Base-by-base conservation (phyloP, 805 yeast genomes). In the Nakazawaea ishiwadae region DNA sequence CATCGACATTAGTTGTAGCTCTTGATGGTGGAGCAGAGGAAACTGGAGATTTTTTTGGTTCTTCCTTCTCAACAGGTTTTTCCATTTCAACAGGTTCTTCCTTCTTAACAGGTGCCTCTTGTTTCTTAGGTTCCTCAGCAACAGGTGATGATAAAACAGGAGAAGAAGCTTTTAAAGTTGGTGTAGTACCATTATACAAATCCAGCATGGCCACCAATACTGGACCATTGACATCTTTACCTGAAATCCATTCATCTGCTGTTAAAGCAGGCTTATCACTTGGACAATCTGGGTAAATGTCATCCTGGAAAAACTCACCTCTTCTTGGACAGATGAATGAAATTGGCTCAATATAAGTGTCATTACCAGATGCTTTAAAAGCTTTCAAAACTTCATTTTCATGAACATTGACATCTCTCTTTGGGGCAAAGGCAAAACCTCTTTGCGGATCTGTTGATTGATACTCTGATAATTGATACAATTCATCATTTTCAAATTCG, bases 251-350 rank as follows among this genome's bases (percentile, higher is more conserved):
- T 50, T 89, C 96, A 2, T 67, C 76, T 2, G 96, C 87, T 12
- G 81, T 59, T 44, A 88, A 59, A 0, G 97, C 95, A 4, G 97
- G 81, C 53, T 76, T 71, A 31, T 69, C 73, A 4, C 96, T 79
- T 20, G 95, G 93, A 20, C 91, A 85, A 62, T 85, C 95, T 4
- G 97, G 96, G 58, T 82, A 93, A 38, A 93, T 87, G 53, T 90
- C 98, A 33, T 75, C 83, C 63, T 93, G 96, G 70, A 93, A 91
- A 53, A 81, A 79, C 56, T 93, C 98, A 4, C 96, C 77, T 60
- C 89, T 84, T 70, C 98, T 79, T 50, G 99, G 99, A 44, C 91
- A 96, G 52, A 79, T 77, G 59, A 91, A 93, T 4, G 96, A 85
- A 40, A 93, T 74, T 12, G 97, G 97, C 68, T 93, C 98, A 51